phyloP scores from a whole-genome alignment of 306 rosid genomes.

The Fragaria iinumae region DNA sequence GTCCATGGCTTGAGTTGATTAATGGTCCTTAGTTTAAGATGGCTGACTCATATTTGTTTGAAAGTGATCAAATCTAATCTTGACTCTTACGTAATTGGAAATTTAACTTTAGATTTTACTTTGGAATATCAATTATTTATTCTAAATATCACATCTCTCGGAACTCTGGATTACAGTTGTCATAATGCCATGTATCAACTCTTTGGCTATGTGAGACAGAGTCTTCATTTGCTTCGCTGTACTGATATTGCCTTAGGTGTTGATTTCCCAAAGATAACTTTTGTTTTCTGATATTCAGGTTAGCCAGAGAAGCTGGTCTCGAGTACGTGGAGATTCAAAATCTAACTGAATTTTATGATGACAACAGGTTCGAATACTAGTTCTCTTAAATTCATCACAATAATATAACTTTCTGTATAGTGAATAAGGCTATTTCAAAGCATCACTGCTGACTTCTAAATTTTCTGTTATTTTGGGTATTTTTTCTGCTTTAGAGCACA shows the following conservation, averaged over 20 bases:
- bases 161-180: neutral
- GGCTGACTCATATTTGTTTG: neutral
- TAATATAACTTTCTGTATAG: neutral
- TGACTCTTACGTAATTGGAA: conserved; percentile 11
- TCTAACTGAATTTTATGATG: conserved; percentile 87
- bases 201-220: neutral
- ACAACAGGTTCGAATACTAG: conserved; percentile 63
- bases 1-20: conserved; percentile 4
- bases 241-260: conserved; percentile 2
- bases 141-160: neutral
- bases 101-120: neutral
- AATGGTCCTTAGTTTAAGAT: neutral
- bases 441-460: conserved; percentile 16
- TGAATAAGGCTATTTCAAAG: neutral
- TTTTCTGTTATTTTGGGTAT: conserved; percentile 6
- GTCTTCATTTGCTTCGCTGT: neutral
- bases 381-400: conserved; percentile 12
- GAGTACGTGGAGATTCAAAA: conserved; percentile 95
- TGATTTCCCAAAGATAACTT: neutral
- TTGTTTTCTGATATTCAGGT: conserved; percentile 42
- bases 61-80: neutral
- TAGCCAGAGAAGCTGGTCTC: conserved; percentile 98
- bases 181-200: neutral
- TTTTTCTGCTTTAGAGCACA: conserved; percentile 57
- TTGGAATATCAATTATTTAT: neutral